Percentiles rank a stretch among this genome's conserved stretches.
These are phyloP conservation scores for Phycomyces nitens DNA, from an alignment of 192 early-diverging fungal genomes.

Conservation along the genomic window DNA sequence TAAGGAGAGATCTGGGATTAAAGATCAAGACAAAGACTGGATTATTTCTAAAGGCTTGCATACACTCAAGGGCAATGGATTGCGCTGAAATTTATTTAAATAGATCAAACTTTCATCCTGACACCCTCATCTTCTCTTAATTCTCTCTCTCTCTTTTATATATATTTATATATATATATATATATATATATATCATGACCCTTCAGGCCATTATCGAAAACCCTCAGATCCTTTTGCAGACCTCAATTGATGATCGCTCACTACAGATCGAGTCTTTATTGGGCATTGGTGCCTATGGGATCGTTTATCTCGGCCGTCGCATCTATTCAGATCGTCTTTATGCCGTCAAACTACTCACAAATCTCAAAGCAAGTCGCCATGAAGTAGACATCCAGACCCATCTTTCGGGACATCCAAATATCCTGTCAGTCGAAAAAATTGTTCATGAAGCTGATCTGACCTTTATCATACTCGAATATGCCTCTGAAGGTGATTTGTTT, in stretches of 20 bases:
- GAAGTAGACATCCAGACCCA: conserved; percentile 63
- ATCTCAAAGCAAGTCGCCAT: conserved; percentile 55
- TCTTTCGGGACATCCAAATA: conserved; percentile 65
- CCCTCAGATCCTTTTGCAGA: conserved; percentile 10
- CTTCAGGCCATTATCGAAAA: not conserved
- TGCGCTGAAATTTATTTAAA: not conserved
- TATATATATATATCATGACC: not conserved
- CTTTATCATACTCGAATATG: conserved; percentile 71
- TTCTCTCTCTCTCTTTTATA: not conserved
- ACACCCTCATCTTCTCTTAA: no score
- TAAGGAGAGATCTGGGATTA: not conserved
- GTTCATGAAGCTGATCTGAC: conserved; percentile 59
- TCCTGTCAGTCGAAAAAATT: conserved; percentile 61
- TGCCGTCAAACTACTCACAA: conserved; percentile 75
- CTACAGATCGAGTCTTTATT: conserved; percentile 39
- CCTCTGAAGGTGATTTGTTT: conserved; percentile 90
- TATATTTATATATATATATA: not conserved
- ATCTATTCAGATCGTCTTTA: conserved; percentile 49
- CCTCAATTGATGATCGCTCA: conserved; percentile 13
- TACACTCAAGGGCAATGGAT: not conserved
- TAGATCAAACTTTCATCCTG: not conserved
- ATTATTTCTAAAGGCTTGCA: not conserved
- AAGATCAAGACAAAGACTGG: not conserved
- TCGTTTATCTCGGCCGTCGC: conserved; percentile 68
- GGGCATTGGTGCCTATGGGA: conserved; percentile 74